phyloP scores from a whole-genome alignment of 2,329 filamentous ascomycete species.

The Purpureocillium lavendulum region DNA sequence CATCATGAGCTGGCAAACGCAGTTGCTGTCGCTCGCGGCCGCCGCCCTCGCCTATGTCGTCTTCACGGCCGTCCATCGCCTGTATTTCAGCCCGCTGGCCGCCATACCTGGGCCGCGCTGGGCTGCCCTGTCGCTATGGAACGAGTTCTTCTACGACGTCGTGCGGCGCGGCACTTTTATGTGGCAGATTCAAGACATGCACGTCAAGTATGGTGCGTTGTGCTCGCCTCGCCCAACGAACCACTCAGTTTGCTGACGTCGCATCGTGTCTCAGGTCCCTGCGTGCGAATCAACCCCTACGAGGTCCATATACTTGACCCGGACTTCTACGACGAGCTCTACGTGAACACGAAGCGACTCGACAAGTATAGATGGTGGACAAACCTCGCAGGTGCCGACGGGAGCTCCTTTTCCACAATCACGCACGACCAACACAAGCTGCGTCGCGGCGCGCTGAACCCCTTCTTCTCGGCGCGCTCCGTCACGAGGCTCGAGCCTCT shows the following conservation, averaged over 20 bases:
- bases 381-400: constrained; percentile 9
- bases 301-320: constrained; percentile 21
- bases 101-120: constrained; percentile 3
- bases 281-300: constrained; percentile 21
- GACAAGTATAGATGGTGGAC: constrained; percentile 11
- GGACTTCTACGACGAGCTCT: constrained; percentile 18
- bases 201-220: constrained; percentile 2
- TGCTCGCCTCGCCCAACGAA: too few species aligned
- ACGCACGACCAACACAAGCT: constrained; percentile 29
- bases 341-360: constrained; percentile 9
- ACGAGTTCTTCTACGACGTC: constrained; percentile 6
- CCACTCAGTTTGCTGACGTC: not conserved
- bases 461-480: constrained; percentile 32
- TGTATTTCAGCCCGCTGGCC: constrained; percentile 1
- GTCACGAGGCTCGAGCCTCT: constrained; percentile 25
- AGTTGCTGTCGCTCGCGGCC: not conserved
- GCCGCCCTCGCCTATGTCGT: not conserved
- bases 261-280: constrained; percentile 14
- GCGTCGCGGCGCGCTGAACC: constrained; percentile 29
- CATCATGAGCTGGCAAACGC: not conserved
- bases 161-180: constrained; percentile 3
- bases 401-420: constrained; percentile 20
- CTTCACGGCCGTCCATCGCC: not conserved
- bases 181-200: constrained; percentile 4
- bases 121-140: constrained; percentile 2